phyloP scores from a whole-genome alignment of 2,329 filamentous ascomycete genomes.

The Cladosporium sp. region DNA sequence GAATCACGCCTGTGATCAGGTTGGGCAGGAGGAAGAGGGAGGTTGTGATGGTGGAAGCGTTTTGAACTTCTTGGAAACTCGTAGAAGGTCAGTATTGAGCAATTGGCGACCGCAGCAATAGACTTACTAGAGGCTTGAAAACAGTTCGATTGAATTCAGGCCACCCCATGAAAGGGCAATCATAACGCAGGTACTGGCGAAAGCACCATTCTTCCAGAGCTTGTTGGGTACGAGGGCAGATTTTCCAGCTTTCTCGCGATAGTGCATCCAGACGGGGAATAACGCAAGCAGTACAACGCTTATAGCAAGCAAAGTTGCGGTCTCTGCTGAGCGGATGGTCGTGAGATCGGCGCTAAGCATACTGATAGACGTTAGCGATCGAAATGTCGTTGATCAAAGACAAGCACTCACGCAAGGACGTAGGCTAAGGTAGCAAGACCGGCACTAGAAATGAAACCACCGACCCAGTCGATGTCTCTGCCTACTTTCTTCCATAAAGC shows the following conservation, averaged over 20 bases:
- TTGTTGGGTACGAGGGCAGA: constrained; percentile 61
- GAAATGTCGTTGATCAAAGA: too few relatives aligned
- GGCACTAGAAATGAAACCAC: constrained; percentile 43
- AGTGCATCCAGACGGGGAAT: constrained; percentile 55
- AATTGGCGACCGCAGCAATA: not conserved
- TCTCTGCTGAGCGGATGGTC: constrained; percentile 19
- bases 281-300: constrained; percentile 41
- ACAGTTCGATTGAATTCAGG: constrained; percentile 26
- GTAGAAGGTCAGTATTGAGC: not conserved
- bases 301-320: constrained; percentile 40
- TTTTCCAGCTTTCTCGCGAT: constrained; percentile 41
- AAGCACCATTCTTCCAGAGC: constrained; percentile 55
- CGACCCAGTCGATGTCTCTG: constrained; percentile 52
- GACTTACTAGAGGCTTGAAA: constrained; percentile 7
- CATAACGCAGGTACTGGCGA: constrained; percentile 51
- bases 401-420: constrained; percentile 38
- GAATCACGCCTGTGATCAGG: constrained; percentile 36
- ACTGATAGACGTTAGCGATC: not conserved
- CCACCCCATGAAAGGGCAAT: constrained; percentile 39
- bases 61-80: constrained; percentile 41
- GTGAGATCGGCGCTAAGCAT: constrained; percentile 21
- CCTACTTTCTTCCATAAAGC: constrained; percentile 23
- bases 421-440: constrained; percentile 50
- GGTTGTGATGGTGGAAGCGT: constrained; percentile 26
- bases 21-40: constrained; percentile 39